Conservation (phyloP, 1,139 yeast genomes). For the Lodderomyces pseudojiufengensis region DNA sequence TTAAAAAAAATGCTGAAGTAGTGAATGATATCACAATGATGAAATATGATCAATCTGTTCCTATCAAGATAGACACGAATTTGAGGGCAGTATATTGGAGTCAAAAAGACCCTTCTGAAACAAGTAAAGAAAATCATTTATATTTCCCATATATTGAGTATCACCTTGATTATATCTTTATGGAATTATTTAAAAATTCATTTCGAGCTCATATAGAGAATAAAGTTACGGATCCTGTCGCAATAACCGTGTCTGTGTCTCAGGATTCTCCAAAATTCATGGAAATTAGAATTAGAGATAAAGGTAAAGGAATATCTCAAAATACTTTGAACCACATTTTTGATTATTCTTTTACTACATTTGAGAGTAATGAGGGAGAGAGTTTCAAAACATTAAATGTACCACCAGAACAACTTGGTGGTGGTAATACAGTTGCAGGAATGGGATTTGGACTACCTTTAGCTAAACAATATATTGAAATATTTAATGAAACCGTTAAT, state of each 20-base stretch:
- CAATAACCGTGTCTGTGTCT: slow-evolving; percentile 62
- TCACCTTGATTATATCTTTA: slow-evolving; percentile 81
- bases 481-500: slow-evolving; percentile 35
- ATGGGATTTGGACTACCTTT: slow-evolving; percentile 95
- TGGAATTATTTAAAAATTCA: slow-evolving; percentile 84
- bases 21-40: slow-evolving; percentile 80
- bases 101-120: slow-evolving; percentile 23
- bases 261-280: slow-evolving; percentile 31
- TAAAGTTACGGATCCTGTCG: slow-evolving; percentile 54
- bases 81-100: slow-evolving; percentile 36
- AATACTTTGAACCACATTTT: slow-evolving; percentile 62
- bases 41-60: slow-evolving; percentile 74
- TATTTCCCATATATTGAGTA: slow-evolving; percentile 77
- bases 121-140: slow-evolving; percentile 18
- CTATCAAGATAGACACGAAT: slow-evolving; percentile 51
- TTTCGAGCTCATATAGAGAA: slow-evolving; percentile 83
- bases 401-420: slow-evolving; percentile 56
- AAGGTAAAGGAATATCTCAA: slow-evolving; percentile 84
- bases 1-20: slow-evolving; percentile 61
- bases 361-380: slow-evolving; percentile 57
- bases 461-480: slow-evolving; percentile 54
- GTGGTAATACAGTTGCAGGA: slow-evolving; percentile 80
- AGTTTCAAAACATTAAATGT: slow-evolving; percentile 57
- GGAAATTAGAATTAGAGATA: slow-evolving; percentile 74
- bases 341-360: slow-evolving; percentile 84